Conservation (phyloP, 176 grass and related monocot species). For the Leersia perrieri region DNA sequence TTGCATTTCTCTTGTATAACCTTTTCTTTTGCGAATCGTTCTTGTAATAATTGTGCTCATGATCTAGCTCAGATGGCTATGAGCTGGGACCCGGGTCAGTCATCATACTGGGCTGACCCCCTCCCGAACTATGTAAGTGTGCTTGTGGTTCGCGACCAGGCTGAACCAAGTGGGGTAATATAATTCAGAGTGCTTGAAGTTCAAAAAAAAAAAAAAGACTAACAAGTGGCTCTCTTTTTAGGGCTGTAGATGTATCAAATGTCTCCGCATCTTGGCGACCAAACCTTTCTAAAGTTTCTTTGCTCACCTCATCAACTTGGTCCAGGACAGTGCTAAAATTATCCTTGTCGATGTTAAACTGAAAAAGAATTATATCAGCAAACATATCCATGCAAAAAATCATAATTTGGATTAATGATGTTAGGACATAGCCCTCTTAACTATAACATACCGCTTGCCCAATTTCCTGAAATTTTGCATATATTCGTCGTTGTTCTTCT, state of each 20-base stretch:
- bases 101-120: too few species aligned
- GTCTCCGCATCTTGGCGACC: neutral
- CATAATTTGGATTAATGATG: neutral
- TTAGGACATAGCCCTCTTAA: neutral
- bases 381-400: neutral
- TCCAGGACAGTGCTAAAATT: conserved; percentile 17
- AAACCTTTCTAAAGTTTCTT: neutral
- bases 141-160: too few species aligned
- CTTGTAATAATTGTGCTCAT: too few species aligned
- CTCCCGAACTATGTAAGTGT: too few species aligned
- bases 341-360: conserved; percentile 46
- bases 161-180: too few species aligned
- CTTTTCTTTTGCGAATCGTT: too few species aligned
- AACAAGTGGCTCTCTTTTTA: too few species aligned
- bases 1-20: too few species aligned
- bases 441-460: conserved; percentile 41
- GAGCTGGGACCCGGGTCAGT: too few species aligned
- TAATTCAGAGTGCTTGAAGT: too few species aligned
- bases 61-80: too few species aligned
- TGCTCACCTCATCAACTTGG: conserved; percentile 37
- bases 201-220: too few species aligned
- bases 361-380: conserved; percentile 19
- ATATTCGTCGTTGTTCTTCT: conserved; percentile 40
- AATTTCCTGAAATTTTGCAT: conserved; percentile 43
- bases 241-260: neutral